These are phyloP conservation scores for Trypanosoma cruzi DNA, from an alignment of 208 protist species.

Conservation along the genomic window DNA sequence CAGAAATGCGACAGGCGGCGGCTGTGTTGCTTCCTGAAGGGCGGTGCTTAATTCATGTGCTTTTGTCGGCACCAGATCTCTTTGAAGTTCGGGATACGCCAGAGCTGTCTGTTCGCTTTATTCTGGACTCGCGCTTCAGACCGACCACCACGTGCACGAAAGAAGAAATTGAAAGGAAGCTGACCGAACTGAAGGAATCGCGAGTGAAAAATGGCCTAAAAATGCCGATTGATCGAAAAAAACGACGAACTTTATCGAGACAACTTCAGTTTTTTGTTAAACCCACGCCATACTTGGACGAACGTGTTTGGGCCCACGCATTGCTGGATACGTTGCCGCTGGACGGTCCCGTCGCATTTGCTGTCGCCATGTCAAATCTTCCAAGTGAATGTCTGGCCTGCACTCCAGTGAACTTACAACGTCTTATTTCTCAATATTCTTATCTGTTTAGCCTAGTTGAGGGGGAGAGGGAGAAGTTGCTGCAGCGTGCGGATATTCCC, in stretches of 20 bases:
- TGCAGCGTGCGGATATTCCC: slow-evolving; percentile 77
- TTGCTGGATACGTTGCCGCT: slow-evolving; percentile 76
- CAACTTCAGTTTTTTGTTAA: slow-evolving; percentile 62
- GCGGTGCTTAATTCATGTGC: slow-evolving; percentile 67
- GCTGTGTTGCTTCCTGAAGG: slow-evolving; percentile 42
- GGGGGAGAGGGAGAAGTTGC: slow-evolving; percentile 35
- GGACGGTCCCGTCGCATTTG: slow-evolving; percentile 25
- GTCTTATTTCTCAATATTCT: slow-evolving; percentile 22
- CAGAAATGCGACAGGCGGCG: slow-evolving; percentile 41
- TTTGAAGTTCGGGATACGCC: slow-evolving; percentile 35
- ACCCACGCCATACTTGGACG: slow-evolving; percentile 72
- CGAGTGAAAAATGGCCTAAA: slow-evolving; percentile 23
- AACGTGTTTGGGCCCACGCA: slow-evolving; percentile 66
- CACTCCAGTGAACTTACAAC: slow-evolving; percentile 18
- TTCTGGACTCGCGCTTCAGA: slow-evolving; percentile 38
- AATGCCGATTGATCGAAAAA: slow-evolving; percentile 34
- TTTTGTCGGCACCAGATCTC: slow-evolving; percentile 67
- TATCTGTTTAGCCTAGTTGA: slow-evolving; percentile 35
- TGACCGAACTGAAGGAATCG: slow-evolving; percentile 26
- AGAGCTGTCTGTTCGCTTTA: slow-evolving; percentile 43
- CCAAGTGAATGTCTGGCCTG: slow-evolving; percentile 26
- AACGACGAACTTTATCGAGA: slow-evolving; percentile 44
- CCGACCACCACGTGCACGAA: slow-evolving; percentile 27
- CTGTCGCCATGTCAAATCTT: slow-evolving; percentile 21
- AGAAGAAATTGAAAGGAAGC: slow-evolving; percentile 35